phyloP scores from a whole-genome alignment of 1,284 basidiomycete species.

The Heterobasidion occidentale region DNA sequence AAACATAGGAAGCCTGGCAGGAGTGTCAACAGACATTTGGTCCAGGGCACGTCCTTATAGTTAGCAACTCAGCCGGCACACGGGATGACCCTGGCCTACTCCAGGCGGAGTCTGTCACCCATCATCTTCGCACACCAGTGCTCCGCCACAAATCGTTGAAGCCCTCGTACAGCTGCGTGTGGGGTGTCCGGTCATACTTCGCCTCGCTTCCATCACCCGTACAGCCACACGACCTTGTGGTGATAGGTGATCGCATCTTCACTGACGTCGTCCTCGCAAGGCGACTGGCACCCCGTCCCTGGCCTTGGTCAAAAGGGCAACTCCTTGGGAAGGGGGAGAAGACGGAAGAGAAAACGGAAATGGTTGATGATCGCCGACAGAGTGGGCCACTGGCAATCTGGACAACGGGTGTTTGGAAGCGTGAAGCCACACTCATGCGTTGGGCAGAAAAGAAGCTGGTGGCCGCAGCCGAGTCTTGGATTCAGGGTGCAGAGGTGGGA shows the following conservation, averaged over 20 bases:
- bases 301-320: neutral
- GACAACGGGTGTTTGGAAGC: slow-evolving; percentile 63
- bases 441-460: slow-evolving; percentile 48
- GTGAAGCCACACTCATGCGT: slow-evolving; percentile 52
- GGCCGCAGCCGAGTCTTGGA: slow-evolving; percentile 30
- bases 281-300: slow-evolving; percentile 39
- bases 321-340: neutral
- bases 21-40: slow-evolving; percentile 72
- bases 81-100: slow-evolving; percentile 58
- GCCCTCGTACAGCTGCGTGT: slow-evolving; percentile 70
- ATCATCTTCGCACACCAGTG: slow-evolving; percentile 76
- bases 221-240: slow-evolving; percentile 54
- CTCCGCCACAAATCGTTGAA: slow-evolving; percentile 74
- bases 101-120: slow-evolving; percentile 80
- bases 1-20: slow-evolving; percentile 65
- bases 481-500: slow-evolving; percentile 3
- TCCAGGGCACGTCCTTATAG: slow-evolving; percentile 75
- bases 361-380: neutral
- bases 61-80: slow-evolving; percentile 92
- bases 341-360: neutral
- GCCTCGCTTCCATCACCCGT: slow-evolving; percentile 42
- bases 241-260: slow-evolving; percentile 87
- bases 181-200: slow-evolving; percentile 61
- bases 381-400: slow-evolving; percentile 54
- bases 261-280: slow-evolving; percentile 88